Evolutionary conservation across 768 basidiomycete species (phyloP).

Genomic region (Podaxis pistillaris): DNA sequence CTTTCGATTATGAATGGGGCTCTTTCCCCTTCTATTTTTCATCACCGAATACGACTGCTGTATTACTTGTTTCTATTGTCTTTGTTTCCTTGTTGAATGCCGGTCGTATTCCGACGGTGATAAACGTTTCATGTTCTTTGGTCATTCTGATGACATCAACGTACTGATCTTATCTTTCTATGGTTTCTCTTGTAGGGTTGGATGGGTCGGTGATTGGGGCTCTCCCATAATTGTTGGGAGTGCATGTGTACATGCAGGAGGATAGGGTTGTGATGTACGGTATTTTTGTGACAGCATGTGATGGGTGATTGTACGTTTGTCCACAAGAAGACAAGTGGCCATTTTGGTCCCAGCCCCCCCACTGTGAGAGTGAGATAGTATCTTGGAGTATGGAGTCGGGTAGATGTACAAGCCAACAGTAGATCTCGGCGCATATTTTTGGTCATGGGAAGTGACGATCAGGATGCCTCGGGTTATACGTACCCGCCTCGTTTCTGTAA

Average conservation of each 20-base stretch:
- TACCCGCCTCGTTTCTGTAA: background rate
- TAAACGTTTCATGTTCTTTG: background rate
- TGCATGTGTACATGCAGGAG: background rate
- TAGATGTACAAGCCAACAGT: background rate
- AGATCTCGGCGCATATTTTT: background rate
- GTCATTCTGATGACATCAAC: background rate
- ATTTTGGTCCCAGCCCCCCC: background rate
- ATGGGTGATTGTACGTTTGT: background rate
- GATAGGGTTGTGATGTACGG: background rate
- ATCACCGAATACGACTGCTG: background rate
- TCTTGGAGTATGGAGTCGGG: constrained; percentile 6
- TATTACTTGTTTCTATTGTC: background rate
- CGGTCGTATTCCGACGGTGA: background rate
- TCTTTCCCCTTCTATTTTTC: background rate
- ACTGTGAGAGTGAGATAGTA: background rate
- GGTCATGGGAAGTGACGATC: background rate
- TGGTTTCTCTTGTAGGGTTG: constrained; percentile 45
- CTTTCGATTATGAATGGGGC: background rate
- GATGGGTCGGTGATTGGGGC: constrained; percentile 50
- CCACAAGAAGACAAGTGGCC: background rate
- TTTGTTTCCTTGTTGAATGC: background rate
- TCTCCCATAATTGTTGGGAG: background rate
- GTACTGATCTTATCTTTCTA: constrained; percentile 10
- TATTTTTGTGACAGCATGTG: background rate
- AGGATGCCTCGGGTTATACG: background rate